Percentiles rank a stretch among this genome's conserved stretches.
Evolutionary conservation across 148 eudicot species (phyloP).

Genomic region (Spergularia marina): DNA sequence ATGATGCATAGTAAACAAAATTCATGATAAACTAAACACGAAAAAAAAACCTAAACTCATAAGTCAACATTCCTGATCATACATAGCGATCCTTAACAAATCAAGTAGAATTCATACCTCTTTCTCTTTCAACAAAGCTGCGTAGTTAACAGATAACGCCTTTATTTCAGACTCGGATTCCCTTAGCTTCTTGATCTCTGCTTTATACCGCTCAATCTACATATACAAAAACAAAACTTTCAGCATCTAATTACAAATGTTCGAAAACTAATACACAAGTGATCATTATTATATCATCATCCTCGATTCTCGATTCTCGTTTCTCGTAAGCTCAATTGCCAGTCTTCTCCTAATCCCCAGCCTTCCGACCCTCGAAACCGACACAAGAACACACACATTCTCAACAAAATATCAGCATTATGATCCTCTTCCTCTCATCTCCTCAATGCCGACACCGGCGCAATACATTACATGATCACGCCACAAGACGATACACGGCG

Average conservation of each 20-base stretch:
- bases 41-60: background rate
- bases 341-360: background rate
- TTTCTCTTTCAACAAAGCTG: conserved; percentile 88
- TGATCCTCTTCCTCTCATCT: background rate
- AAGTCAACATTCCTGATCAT: background rate
- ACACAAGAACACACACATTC: background rate
- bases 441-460: background rate
- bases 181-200: conserved; percentile 80
- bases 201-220: conserved; percentile 73
- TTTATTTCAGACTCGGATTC: conserved; percentile 88
- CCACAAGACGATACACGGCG: too few species aligned
- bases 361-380: background rate
- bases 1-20: too few species aligned
- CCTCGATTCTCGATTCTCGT: too few species aligned
- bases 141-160: conserved; percentile 92
- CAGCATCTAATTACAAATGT: too few species aligned
- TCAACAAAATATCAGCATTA: background rate
- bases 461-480: background rate
- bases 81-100: background rate
- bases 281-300: too few species aligned
- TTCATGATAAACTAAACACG: too few species aligned
- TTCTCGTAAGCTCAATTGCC: too few species aligned
- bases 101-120: conserved; percentile 48
- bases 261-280: background rate
- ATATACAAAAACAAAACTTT: conserved; percentile 4